phyloP scores from a whole-genome alignment of 495 filamentous ascomycete species.

The Entonaema liquescens region DNA sequence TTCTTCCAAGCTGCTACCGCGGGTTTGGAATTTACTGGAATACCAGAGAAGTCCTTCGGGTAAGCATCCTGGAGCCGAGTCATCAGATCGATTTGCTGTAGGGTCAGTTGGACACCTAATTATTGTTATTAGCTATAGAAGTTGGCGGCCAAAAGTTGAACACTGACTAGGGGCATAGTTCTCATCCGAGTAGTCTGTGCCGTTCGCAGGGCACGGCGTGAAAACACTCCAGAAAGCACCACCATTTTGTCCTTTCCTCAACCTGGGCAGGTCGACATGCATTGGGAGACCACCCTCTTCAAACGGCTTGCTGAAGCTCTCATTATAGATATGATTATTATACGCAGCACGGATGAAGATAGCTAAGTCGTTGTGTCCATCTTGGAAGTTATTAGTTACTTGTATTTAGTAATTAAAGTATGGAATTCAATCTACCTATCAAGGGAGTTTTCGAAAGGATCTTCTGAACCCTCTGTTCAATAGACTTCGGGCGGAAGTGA shows the following conservation, averaged over 20 bases:
- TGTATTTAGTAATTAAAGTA: constrained; percentile 4
- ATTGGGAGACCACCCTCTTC: constrained; percentile 67
- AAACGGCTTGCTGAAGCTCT: constrained; percentile 75
- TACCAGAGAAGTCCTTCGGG: constrained; percentile 72
- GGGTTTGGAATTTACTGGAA: constrained; percentile 62
- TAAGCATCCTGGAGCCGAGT: constrained; percentile 72
- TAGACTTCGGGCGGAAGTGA: constrained; percentile 46
- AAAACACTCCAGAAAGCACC: constrained; percentile 95
- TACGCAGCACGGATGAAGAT: constrained; percentile 72
- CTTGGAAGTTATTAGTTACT: constrained; percentile 54
- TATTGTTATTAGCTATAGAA: background rate
- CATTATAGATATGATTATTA: constrained; percentile 79
- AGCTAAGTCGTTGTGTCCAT: constrained; percentile 92
- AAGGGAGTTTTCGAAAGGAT: constrained; percentile 79
- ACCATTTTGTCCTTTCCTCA: constrained; percentile 66
- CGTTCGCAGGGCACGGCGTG: constrained; percentile 76
- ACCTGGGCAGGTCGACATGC: constrained; percentile 83
- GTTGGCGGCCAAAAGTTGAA: background rate
- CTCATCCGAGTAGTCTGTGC: constrained; percentile 73
- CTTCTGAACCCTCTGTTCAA: constrained; percentile 71
- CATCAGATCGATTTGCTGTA: constrained; percentile 86
- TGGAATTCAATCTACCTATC: constrained; percentile 67
- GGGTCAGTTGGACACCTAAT: constrained; percentile 68
- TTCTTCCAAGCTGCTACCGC: constrained; percentile 68
- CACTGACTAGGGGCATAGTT: constrained; percentile 65